phyloP scores from a whole-genome alignment of 257 asterid species.

The Jasminum sambac region DNA sequence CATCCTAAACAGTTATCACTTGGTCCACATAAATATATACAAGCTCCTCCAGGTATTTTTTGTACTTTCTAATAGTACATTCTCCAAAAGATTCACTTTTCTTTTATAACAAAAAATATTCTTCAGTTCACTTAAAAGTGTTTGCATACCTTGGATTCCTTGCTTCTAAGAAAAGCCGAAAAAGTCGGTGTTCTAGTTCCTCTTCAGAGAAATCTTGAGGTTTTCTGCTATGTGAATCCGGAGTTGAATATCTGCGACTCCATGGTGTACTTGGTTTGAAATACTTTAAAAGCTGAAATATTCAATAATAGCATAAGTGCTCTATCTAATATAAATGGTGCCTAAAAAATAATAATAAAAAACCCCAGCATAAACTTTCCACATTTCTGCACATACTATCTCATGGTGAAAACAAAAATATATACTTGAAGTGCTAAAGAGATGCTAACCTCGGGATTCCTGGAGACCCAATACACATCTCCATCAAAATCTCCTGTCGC shows the following conservation, averaged over 20 bases:
- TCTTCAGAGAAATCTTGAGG: constrained; percentile 44
- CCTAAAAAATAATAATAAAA: neutral
- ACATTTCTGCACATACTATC: neutral
- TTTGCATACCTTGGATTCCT: constrained; percentile 57
- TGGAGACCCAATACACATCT: constrained; percentile 80
- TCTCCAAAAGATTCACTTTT: too few species aligned
- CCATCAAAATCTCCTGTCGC: constrained; percentile 96
- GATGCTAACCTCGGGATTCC: constrained; percentile 70
- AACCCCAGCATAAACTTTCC: neutral
- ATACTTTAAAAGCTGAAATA: constrained; percentile 51
- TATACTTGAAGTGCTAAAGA: neutral
- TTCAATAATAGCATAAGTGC: neutral
- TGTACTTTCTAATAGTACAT: too few species aligned
- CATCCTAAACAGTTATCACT: too few species aligned
- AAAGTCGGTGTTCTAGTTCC: constrained; percentile 59
- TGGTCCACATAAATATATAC: too few species aligned
- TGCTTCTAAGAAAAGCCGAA: constrained; percentile 41
- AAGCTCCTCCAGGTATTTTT: too few species aligned
- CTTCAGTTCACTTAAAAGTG: constrained; percentile 14
- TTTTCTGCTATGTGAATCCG: constrained; percentile 36
- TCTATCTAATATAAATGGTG: constrained; percentile 5
- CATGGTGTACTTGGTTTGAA: constrained; percentile 68
- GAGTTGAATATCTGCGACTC: constrained; percentile 45
- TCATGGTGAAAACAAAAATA: neutral
- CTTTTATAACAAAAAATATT: neutral